These are phyloP conservation scores for Colletotrichum spinosum DNA, from an alignment of 2,329 filamentous ascomycete genomes.

Conservation along the genomic window DNA sequence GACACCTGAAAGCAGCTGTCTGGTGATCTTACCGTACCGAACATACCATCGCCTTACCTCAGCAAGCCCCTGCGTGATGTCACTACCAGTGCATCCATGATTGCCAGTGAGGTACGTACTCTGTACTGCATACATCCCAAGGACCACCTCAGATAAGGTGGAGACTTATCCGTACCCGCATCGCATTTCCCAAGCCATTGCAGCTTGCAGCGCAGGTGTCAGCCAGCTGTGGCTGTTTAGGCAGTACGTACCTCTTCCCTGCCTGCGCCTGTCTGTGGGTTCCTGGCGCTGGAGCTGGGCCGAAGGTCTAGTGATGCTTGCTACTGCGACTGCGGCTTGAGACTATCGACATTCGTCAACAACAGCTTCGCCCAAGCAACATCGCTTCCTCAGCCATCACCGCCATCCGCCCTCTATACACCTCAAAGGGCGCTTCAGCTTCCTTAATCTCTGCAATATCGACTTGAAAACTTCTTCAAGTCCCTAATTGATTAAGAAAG, in stretches of 20 bases:
- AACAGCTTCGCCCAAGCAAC: constrained; percentile 34
- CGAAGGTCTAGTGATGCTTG: constrained; percentile 35
- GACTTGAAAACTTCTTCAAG: constrained; percentile 17
- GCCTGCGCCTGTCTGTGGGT: constrained; percentile 6
- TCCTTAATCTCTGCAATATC: constrained; percentile 17
- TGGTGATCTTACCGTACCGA: constrained; percentile 22
- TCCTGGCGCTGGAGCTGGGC: constrained; percentile 30
- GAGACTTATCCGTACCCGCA: not conserved
- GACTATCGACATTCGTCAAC: constrained; percentile 33
- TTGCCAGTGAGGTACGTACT: constrained; percentile 3
- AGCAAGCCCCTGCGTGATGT: constrained; percentile 32
- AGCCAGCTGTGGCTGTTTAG: constrained; percentile 7
- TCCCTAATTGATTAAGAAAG: constrained; percentile 33
- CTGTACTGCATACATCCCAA: constrained; percentile 1
- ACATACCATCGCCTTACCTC: constrained; percentile 2
- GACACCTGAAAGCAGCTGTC: constrained; percentile 23
- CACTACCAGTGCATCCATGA: constrained; percentile 25
- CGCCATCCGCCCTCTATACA: constrained; percentile 28
- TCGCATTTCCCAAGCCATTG: not conserved
- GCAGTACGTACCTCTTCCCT: constrained; percentile 3
- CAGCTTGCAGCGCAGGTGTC: not conserved
- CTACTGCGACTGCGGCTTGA: constrained; percentile 17
- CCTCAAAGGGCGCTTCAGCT: constrained; percentile 16
- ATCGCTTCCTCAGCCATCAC: constrained; percentile 5
- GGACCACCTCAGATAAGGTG: constrained; percentile 10